Base-by-base conservation (phyloP, 345 rosid genomes). In the Gynandropsis gynandra region DNA sequence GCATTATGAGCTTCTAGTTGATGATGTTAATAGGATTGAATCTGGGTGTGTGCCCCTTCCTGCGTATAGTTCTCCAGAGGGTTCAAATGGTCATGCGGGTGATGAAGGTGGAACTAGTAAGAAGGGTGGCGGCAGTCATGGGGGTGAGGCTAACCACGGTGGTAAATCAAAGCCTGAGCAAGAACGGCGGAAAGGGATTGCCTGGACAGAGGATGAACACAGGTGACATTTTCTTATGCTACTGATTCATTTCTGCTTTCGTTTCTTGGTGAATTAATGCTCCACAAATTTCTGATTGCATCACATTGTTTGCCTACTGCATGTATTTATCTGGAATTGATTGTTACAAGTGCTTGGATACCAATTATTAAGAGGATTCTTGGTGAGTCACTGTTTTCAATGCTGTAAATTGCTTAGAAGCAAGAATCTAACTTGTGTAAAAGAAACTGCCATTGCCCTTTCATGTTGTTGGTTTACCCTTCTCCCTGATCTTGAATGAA, bases 121-220 rank as follows among this genome's bases (percentile, higher is more conserved):
- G 68, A 67, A 67, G 60, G 84, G 85, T 19, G 66, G 84, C 35
- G 81, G 80, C 46, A 54, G 75, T 52, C 79, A 76, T 55, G 61
- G 51, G 41, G 59, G 76, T 10, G 90, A 87, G 41, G 71, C 88
- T 43, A 76, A 68, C 66, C 93, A 87, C 32, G 95, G 82, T 50
- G 76, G 72, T 63, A 92, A 85, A 74, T 80, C 90, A n/a, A 85
- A 82, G 63, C 64, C 89, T 16, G 98, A 87, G 67, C 97, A 87
- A 74, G 98, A 92, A 67, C 86, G 95, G 3, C 80, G 98, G 14
- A 92, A 87, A 69, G 97, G 98, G 52, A 81, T 83, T 72, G 95
- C 97, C 36, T 92, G 98, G 98, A 82, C 98, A 1, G 98, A 87
- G 73, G 96, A 87, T 36, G 98, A 92, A 38, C 95, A 86, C 77